Percentiles rank a stretch among this genome's conserved stretches.
Evolutionary conservation across 345 rosid species (phyloP).

Genomic region (Citrus medica): DNA sequence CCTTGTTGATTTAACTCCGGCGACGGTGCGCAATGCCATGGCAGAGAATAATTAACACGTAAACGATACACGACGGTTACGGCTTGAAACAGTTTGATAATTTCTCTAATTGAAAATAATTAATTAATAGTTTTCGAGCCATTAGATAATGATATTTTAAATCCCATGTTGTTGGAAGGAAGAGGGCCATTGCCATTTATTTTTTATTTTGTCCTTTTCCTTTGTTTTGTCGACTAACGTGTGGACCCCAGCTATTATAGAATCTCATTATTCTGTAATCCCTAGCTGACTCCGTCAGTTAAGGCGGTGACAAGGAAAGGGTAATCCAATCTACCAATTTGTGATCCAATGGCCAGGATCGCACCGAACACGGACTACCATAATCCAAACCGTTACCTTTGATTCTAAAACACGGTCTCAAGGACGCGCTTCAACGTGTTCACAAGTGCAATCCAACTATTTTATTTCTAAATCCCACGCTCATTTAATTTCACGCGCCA

Average conservation of each 20-base stretch:
- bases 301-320: conserved; percentile 29
- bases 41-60: too few relatives aligned
- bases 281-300: conserved; percentile 20
- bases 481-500: background rate
- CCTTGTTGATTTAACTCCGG: too few relatives aligned
- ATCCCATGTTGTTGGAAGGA: background rate
- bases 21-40: too few relatives aligned
- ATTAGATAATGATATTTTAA: background rate
- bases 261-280: background rate
- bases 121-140: background rate
- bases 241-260: background rate
- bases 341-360: conserved; percentile 16
- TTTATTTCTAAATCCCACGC: background rate
- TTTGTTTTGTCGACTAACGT: background rate
- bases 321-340: background rate
- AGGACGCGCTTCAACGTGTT: conserved; percentile 1
- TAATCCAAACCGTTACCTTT: conserved; percentile 15
- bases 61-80: too few relatives aligned
- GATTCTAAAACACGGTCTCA: conserved; percentile 4
- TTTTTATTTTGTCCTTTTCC: background rate
- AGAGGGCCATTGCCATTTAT: background rate
- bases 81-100: too few relatives aligned
- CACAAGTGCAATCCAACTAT: background rate
- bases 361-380: conserved; percentile 14
- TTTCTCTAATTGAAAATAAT: too few relatives aligned